phyloP scores from a whole-genome alignment of 1,284 basidiomycete species.

The Athelia psychrophila region DNA sequence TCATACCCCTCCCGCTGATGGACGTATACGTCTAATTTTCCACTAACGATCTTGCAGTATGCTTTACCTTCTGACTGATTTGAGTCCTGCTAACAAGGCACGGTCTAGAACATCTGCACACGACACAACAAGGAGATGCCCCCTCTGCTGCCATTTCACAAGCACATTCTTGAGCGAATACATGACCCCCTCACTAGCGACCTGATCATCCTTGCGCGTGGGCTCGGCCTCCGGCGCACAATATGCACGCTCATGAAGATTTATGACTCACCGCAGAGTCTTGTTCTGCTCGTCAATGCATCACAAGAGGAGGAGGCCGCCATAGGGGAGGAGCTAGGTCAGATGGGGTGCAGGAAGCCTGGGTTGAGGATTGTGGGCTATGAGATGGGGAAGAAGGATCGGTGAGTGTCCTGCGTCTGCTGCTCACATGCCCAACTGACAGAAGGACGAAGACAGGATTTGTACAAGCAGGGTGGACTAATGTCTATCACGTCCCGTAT shows the following conservation, averaged over 20 bases:
- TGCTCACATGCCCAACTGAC: conserved; percentile 3
- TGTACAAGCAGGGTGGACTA: conserved; percentile 88
- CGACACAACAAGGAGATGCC: background rate
- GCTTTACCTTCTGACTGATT: no score
- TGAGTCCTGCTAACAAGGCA: no score
- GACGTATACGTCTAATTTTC: no score
- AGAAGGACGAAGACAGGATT: conserved; percentile 55
- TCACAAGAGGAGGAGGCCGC: conserved; percentile 85
- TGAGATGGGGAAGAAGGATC: conserved; percentile 79
- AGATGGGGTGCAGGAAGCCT: conserved; percentile 88
- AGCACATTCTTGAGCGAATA: conserved; percentile 58
- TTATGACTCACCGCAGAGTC: conserved; percentile 84
- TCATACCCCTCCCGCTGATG: no score
- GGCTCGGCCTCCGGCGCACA: conserved; percentile 80
- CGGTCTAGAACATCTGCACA: no score
- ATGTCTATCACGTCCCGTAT: conserved; percentile 94
- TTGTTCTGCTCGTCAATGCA: conserved; percentile 89
- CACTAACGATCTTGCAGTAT: no score
- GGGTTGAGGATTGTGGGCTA: conserved; percentile 84
- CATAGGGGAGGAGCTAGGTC: conserved; percentile 89
- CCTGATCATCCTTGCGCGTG: conserved; percentile 82
- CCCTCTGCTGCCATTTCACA: conserved; percentile 64
- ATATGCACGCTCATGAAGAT: conserved; percentile 88
- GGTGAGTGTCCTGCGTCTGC: conserved; percentile 46
- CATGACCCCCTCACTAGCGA: conserved; percentile 82